Conservation (phyloP, 2,329 filamentous ascomycete genomes). For the Neopestalotiopsis clavispora region DNA sequence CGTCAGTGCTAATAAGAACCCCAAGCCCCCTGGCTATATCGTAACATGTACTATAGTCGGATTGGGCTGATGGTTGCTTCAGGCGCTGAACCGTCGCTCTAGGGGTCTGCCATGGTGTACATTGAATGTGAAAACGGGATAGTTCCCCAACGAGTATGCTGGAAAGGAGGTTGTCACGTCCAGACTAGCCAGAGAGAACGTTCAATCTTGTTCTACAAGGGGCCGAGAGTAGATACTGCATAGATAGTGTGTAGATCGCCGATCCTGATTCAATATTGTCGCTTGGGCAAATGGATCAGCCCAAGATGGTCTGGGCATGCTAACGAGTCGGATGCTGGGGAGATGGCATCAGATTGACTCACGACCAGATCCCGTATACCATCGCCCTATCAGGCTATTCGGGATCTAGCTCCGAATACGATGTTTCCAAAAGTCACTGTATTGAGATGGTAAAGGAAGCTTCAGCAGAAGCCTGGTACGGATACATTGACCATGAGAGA, state of each 20-base stretch:
- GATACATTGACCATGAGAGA: too few relatives aligned
- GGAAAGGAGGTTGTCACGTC: background rate
- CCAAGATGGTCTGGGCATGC: background rate
- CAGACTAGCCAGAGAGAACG: background rate
- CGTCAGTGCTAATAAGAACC: background rate
- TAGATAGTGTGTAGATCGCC: background rate
- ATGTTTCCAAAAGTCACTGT: background rate
- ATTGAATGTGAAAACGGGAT: too few relatives aligned
- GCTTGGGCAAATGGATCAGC: background rate
- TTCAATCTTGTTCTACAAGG: background rate
- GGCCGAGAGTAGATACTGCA: background rate
- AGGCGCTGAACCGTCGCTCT: background rate
- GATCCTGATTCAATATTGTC: background rate
- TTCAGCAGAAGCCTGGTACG: too few relatives aligned
- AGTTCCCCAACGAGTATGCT: background rate
- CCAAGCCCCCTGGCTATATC: background rate
- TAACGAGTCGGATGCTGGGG: background rate
- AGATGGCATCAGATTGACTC: background rate
- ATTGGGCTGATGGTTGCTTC: background rate
- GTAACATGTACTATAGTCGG: background rate
- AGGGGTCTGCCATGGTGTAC: background rate
- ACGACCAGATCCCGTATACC: background rate
- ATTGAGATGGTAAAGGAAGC: too few relatives aligned
- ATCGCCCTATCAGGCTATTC: background rate
- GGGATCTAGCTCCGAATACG: background rate